Evolutionary conservation across 2,329 filamentous ascomycete genomes (phyloP).

Genomic region (Aureobasidium sp.): DNA sequence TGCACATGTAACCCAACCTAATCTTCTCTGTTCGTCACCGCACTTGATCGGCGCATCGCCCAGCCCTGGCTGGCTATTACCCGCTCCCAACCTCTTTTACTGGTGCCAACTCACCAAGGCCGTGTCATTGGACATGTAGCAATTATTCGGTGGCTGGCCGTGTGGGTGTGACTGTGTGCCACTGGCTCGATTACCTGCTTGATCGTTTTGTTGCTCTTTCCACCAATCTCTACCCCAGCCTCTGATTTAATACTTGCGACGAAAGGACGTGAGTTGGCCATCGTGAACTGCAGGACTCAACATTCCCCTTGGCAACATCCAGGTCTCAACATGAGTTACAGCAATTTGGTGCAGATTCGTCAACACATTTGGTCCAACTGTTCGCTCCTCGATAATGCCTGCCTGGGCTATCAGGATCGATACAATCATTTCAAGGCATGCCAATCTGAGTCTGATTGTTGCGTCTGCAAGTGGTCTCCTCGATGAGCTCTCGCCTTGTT

Average conservation of each 20-base stretch:
- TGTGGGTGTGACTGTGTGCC: conserved; percentile 2
- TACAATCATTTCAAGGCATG: neutral
- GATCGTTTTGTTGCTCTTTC: neutral
- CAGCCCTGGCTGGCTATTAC: neutral
- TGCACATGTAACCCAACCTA: conserved; percentile 12
- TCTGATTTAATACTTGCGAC: neutral
- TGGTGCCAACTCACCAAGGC: conserved; percentile 7
- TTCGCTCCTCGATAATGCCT: neutral
- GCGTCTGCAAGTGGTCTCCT: neutral
- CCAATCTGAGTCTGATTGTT: neutral
- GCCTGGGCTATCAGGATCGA: too few relatives aligned
- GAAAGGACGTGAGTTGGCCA: neutral
- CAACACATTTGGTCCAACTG: neutral
- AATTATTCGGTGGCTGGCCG: neutral
- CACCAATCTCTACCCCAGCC: conserved; percentile 7
- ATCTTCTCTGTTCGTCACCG: conserved; percentile 8
- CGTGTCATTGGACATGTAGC: neutral
- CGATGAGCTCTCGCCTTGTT: neutral
- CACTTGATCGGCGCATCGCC: conserved; percentile 5
- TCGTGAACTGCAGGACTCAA: neutral
- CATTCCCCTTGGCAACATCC: neutral
- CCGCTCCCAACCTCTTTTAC: conserved; percentile 1
- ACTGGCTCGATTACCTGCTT: neutral
- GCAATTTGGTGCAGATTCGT: neutral
- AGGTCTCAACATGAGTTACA: neutral